Evolutionary conservation across 2,329 filamentous ascomycete species (phyloP), one percentile per base, ranked within the genome.

Genomic region (Pseudocercospora fuligena): DNA sequence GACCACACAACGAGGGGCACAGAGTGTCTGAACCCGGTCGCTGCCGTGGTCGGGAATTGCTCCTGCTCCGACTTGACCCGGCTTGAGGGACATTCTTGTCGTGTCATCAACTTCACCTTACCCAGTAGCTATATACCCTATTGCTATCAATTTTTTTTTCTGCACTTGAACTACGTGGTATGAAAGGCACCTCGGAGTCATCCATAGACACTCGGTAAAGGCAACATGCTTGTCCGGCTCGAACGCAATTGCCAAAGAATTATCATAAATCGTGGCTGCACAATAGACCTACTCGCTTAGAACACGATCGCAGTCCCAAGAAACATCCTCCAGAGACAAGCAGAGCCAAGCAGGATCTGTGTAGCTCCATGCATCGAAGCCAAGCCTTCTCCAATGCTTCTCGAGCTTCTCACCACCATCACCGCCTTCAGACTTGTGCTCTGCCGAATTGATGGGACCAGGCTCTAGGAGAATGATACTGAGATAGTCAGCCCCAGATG

Each of bases 321-420:
- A 36, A 29, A n/a, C 21, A 62, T 67, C 65, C 51, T 57, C 31
- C 9, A 64, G 14, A n/a, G 54, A 60, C 47, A 72, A 33, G 43
- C 69, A 69, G 27, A 72, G 46, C 70, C 71, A 73, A 29, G 68
- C 61, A 23, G 61, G 60, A 58, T 73, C 71, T 40, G 59, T 72
- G n/a, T 67, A 51, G 56, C 71, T 73, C 71, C 71, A 73, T 31
- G 53, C 61, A 12, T 43, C 29, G 25, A 72, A 72, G 8, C 68
- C 66, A 33, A 73, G 46, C 57, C 64, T 51, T 57, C 54, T 68
- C 68, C 69, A 73, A 62, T 72, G 67, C 16, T 58, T 61, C 19
- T 65, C 66, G 56, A 71, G 58, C 58, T 66, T 70, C 58, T 67
- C 68, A 12, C 64, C 61, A 19, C 64, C 69, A 9, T 69, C 60